Base-by-base conservation (phyloP, 352 stramenopile genomes). In the Pythium dissimile region DNA sequence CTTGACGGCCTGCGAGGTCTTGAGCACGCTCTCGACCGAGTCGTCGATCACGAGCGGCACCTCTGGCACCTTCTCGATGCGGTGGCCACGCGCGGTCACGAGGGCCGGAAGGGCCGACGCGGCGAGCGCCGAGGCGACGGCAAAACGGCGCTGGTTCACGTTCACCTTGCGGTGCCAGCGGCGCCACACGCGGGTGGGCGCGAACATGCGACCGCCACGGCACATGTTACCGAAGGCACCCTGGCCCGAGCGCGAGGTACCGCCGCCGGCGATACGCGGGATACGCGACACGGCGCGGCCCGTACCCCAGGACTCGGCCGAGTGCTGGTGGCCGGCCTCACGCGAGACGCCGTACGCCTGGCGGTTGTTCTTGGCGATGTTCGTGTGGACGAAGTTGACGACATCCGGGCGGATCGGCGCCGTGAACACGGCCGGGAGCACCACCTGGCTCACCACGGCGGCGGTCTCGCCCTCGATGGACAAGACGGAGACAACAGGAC, bases 191-290 rank as follows among this genome's bases (percentile, higher is more conserved):
- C 98, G 98, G 71, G 97, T 99, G 50, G 97, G 97, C 26, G 94
- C 94, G 75, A 99, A 99, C 97, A 99, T 99, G 74, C 96, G 92
- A 82, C 95, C 97, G 62, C 86, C 92, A 82, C 92, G 95, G 84
- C 93, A 98, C 97, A 98, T 98, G 94, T 99, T 99, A 59, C 97
- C 97, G 84, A 99, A 99, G 28, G 97, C 97, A 86, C 94, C 97
- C 80, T 99, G 97, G 69, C 97, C 97, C 27, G 96, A 97, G 58
- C 94, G 88, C 72, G 96, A 94, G 72, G 97, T 99, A 86, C 97
- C 97, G 49, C 96, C 95, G 66, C 97, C 97, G 66, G 94, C 84
- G 58, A 99, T 97, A 97, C 97, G 97, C 54, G 97, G 97, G 77
- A 99, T 99, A 98, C 97, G 97, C 61, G 97, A 96, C 44, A 99